Conservation (phyloP, 2,329 filamentous ascomycete genomes). For the Sclerotinia sclerotiorum region DNA sequence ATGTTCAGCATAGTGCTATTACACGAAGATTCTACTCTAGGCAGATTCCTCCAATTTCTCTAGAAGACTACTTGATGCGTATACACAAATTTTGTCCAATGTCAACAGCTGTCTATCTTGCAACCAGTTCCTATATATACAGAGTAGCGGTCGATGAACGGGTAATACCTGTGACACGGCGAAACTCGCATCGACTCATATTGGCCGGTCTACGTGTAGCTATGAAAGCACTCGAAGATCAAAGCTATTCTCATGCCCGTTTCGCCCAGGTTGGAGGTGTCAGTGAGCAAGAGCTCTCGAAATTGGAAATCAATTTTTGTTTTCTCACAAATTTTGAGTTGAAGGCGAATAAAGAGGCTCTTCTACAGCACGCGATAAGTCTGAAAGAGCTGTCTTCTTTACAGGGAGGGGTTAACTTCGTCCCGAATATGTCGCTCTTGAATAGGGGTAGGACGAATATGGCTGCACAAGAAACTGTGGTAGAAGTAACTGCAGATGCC, state of each 20-base stretch:
- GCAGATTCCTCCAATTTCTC: conserved; percentile 74
- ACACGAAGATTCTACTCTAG: conserved; percentile 94
- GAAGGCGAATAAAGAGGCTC: conserved; percentile 57
- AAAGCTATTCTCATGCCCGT: conserved; percentile 80
- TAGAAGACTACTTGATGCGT: conserved; percentile 81
- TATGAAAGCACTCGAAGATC: conserved; percentile 93
- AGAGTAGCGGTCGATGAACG: conserved; percentile 75
- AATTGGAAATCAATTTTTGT: conserved; percentile 86
- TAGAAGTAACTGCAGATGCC: conserved; percentile 36
- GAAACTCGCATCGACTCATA: conserved; percentile 83
- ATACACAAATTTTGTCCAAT: conserved; percentile 91
- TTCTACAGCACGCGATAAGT: conserved; percentile 51
- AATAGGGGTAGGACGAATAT: conserved; percentile 31
- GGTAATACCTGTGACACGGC: conserved; percentile 74
- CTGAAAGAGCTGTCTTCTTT: conserved; percentile 42
- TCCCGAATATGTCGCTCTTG: conserved; percentile 36
- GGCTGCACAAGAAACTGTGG: conserved; percentile 32
- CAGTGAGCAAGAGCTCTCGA: conserved; percentile 74
- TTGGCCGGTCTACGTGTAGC: conserved; percentile 83
- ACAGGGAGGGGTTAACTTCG: conserved; percentile 39
- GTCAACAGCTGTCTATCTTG: conserved; percentile 90
- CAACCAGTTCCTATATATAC: conserved; percentile 84
- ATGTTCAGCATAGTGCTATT: conserved; percentile 79
- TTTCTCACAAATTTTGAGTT: conserved; percentile 85
- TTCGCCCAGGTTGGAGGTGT: conserved; percentile 89